Evolutionary conservation across 257 asterid genomes (phyloP).

Genomic region (Gentiana dahurica): DNA sequence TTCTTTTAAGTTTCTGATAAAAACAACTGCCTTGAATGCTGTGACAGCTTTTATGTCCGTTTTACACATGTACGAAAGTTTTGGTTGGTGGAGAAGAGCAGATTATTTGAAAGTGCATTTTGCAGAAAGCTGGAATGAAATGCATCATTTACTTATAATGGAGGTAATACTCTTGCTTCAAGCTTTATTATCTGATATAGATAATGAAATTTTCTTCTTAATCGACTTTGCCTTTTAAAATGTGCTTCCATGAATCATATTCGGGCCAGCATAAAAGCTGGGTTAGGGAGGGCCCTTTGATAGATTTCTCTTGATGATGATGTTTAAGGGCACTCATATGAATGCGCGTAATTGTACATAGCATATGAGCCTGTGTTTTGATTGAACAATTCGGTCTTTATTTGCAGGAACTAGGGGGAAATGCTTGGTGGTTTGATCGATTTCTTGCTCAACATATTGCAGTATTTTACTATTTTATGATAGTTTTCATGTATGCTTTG

Average conservation of each 20-base stretch:
- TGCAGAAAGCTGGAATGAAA: constrained; percentile 99
- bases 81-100: constrained; percentile 99
- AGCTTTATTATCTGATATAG: constrained; percentile 9
- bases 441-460: constrained; percentile 91
- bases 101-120: constrained; percentile 97
- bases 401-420: constrained; percentile 94
- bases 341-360: no score
- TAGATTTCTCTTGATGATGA: neutral
- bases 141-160: constrained; percentile 99
- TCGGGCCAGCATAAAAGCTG: no score
- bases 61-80: constrained; percentile 90
- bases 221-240: no score
- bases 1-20: neutral
- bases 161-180: constrained; percentile 46
- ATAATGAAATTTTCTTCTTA: no score
- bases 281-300: no score
- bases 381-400: constrained; percentile 7
- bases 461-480: constrained; percentile 70
- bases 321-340: neutral
- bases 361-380: constrained; percentile 11
- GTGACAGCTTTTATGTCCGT: constrained; percentile 92
- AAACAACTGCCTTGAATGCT: neutral
- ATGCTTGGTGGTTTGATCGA: constrained; percentile 96
- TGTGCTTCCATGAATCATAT: no score
- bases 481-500: constrained; percentile 72